phyloP scores from a whole-genome alignment of 495 filamentous ascomycete genomes.

The Cryomyces antarcticus region DNA sequence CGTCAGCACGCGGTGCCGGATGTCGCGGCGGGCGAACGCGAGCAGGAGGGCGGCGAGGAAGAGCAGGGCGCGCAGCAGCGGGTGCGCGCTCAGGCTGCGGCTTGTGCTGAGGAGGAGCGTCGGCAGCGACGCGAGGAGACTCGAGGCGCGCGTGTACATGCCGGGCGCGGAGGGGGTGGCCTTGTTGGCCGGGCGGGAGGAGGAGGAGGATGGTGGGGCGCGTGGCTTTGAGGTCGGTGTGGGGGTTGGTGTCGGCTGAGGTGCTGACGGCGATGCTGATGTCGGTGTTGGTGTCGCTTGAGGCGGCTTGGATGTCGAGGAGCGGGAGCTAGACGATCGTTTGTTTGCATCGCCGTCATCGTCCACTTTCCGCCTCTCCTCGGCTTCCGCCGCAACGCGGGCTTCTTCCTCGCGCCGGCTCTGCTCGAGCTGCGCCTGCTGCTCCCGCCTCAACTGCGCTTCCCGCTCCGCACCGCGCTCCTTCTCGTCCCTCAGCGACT shows the following conservation, averaged over 20 bases:
- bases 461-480: conserved; percentile 52
- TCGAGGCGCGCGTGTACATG: conserved; percentile 27
- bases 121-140: conserved; percentile 32
- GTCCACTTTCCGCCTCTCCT: conserved; percentile 34
- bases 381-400: conserved; percentile 24
- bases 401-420: conserved; percentile 31
- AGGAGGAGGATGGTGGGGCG: neutral
- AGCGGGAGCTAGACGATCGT: neutral
- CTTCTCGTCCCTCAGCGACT: conserved; percentile 41
- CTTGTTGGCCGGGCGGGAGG: conserved; percentile 8
- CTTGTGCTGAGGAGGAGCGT: conserved; percentile 41
- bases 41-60: conserved; percentile 68
- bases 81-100: conserved; percentile 44
- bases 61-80: conserved; percentile 53
- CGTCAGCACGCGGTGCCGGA: conserved; percentile 45
- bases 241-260: neutral
- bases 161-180: conserved; percentile 14
- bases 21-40: conserved; percentile 50
- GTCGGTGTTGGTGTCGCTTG: neutral
- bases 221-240: neutral
- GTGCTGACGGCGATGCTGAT: neutral
- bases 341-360: conserved; percentile 32
- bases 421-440: conserved; percentile 37
- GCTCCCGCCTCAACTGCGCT: conserved; percentile 35
- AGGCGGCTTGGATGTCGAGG: conserved; percentile 5